phyloP scores from a whole-genome alignment of 1,284 basidiomycete genomes.

The Sanghuangporus weigelae region DNA sequence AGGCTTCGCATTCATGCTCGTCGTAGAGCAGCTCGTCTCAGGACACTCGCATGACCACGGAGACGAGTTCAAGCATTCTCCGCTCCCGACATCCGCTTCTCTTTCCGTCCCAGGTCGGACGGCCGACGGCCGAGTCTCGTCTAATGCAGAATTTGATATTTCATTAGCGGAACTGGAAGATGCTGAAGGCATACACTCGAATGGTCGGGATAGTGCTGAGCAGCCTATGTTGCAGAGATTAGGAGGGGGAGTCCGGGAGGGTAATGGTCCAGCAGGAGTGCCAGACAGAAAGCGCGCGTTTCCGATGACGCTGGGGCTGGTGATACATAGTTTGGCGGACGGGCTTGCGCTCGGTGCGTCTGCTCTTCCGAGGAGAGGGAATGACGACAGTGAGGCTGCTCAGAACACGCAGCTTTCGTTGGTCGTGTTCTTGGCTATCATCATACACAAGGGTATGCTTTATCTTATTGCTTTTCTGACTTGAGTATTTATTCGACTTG shows the following conservation, averaged over 20 bases:
- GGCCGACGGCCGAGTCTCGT: too few species aligned
- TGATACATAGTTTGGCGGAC: conserved; percentile 85
- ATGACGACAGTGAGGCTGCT: conserved; percentile 10
- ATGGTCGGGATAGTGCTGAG: conserved; percentile 20
- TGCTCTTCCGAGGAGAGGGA: conserved; percentile 35
- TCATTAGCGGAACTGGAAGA: conserved; percentile 40
- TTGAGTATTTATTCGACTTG: background rate
- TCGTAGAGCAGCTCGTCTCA: conserved; percentile 60
- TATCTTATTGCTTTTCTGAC: background rate
- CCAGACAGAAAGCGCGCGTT: conserved; percentile 35
- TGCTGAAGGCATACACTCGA: conserved; percentile 31
- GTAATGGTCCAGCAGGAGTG: background rate
- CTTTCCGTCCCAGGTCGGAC: background rate
- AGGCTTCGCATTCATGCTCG: conserved; percentile 84
- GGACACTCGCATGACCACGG: conserved; percentile 38
- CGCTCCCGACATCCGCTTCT: conserved; percentile 23
- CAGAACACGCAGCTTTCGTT: conserved; percentile 52
- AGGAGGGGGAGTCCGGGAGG: background rate
- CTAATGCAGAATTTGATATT: conserved; percentile 41
- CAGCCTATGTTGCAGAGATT: background rate
- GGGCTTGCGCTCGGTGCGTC: conserved; percentile 87
- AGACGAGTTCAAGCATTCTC: conserved; percentile 17
- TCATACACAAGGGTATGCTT: conserved; percentile 79
- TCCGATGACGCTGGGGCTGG: conserved; percentile 77
- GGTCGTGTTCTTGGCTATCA: conserved; percentile 82